Conservation (phyloP, 2,329 filamentous ascomycete genomes). For the Cercospora beticola region DNA sequence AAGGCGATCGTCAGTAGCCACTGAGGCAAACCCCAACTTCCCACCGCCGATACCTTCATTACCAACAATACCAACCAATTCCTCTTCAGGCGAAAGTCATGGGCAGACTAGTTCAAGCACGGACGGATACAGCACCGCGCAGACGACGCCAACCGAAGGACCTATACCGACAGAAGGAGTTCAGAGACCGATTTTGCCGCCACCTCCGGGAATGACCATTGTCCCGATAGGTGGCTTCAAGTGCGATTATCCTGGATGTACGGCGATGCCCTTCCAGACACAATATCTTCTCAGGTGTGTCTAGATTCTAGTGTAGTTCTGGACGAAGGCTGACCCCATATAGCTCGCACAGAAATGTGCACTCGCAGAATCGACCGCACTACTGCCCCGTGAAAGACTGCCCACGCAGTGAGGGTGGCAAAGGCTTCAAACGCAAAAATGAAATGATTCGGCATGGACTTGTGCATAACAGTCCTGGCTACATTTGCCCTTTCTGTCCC, state of each 20-base stretch:
- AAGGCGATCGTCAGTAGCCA: constrained; percentile 25
- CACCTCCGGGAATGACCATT: constrained; percentile 39
- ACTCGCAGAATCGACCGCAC: constrained; percentile 62
- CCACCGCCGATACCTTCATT: constrained; percentile 26
- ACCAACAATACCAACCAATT: constrained; percentile 32
- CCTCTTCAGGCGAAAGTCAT: constrained; percentile 37
- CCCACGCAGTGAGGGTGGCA: constrained; percentile 59
- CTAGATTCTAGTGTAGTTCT: neutral
- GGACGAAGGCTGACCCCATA: neutral
- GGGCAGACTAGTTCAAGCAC: constrained; percentile 32
- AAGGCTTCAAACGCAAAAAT: constrained; percentile 68
- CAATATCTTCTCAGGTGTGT: constrained; percentile 68
- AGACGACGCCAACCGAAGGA: constrained; percentile 39
- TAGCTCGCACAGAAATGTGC: constrained; percentile 70
- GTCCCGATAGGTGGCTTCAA: constrained; percentile 50
- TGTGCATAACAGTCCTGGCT: constrained; percentile 91
- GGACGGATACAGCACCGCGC: constrained; percentile 38
- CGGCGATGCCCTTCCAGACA: constrained; percentile 72
- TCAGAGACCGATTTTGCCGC: constrained; percentile 31
- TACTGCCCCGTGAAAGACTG: constrained; percentile 62
- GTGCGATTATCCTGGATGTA: constrained; percentile 66
- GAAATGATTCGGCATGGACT: constrained; percentile 76
- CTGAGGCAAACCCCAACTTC: constrained; percentile 17
- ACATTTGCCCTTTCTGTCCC: constrained; percentile 93
- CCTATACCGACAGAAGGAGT: constrained; percentile 34